Conservation (phyloP, 2,329 filamentous ascomycete species). For the Fusarium pseudonygamai region DNA sequence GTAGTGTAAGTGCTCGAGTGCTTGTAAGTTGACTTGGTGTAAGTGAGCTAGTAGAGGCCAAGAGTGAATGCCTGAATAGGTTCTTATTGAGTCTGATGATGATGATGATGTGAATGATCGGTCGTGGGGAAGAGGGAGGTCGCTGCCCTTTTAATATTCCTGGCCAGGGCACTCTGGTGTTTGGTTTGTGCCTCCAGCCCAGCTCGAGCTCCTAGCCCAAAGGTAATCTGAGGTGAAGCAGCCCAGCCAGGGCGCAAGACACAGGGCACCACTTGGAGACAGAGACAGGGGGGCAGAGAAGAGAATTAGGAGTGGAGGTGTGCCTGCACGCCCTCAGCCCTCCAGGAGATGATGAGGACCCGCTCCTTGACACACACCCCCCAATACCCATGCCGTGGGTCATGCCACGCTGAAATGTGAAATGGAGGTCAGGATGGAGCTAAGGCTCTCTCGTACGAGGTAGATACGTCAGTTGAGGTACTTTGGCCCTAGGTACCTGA, state of each 20-base stretch:
- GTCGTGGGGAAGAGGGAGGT: slow-evolving; percentile 42
- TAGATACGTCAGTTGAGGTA: slow-evolving; percentile 44
- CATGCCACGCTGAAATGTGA: slow-evolving; percentile 34
- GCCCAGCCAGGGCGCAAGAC: slow-evolving; percentile 42
- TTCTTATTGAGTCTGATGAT: slow-evolving; percentile 28
- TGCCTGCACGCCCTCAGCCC: slow-evolving; percentile 17
- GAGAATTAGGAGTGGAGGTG: slow-evolving; percentile 3
- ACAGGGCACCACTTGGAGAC: slow-evolving; percentile 39
- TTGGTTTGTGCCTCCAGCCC: slow-evolving; percentile 45
- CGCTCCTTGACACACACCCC: slow-evolving; percentile 14
- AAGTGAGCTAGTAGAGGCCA: slow-evolving; percentile 20
- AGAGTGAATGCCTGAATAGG: slow-evolving; percentile 28
- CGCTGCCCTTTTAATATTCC: slow-evolving; percentile 46
- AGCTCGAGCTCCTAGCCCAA: slow-evolving; percentile 39
- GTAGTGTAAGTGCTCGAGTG: slow-evolving; percentile 22
- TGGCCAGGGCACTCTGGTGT: slow-evolving; percentile 39
- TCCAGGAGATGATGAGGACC: slow-evolving; percentile 31
- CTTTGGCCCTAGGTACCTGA: slow-evolving; percentile 34
- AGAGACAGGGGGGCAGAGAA: slow-evolving; percentile 28
- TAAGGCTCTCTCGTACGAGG: slow-evolving; percentile 37
- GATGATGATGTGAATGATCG: slow-evolving; percentile 40
- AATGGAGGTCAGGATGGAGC: slow-evolving; percentile 32
- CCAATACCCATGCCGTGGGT: not conserved
- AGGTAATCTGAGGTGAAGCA: slow-evolving; percentile 48
- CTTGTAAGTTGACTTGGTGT: slow-evolving; percentile 9